Percentiles rank a stretch among this genome's conserved stretches.
Conservation (phyloP, 495 filamentous ascomycete species). For the Aspergillus incahuasiensis region DNA sequence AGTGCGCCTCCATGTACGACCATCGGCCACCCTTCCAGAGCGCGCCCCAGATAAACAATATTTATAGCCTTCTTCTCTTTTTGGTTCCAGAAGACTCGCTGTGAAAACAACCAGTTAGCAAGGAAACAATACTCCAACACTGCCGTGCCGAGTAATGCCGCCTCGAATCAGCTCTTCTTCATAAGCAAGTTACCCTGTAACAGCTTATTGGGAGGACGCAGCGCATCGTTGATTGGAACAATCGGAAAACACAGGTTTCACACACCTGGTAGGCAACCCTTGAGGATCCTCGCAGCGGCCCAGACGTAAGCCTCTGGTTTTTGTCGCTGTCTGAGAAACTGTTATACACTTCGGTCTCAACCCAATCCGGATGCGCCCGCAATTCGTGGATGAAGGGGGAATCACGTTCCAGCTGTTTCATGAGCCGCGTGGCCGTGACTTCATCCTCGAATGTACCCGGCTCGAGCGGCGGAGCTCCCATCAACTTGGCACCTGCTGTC, state of each 20-base stretch:
- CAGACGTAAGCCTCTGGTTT: constrained; percentile 33
- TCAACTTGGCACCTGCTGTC: no score
- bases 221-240: not conserved
- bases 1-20: constrained; percentile 72
- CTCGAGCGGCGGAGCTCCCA: constrained; percentile 27
- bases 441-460: constrained; percentile 30
- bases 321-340: constrained; percentile 38
- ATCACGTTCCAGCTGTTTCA: constrained; percentile 27
- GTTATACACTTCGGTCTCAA: constrained; percentile 52
- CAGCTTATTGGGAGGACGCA: no score
- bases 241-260: not conserved
- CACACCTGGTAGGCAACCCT: constrained; percentile 42
- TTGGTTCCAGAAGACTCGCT: constrained; percentile 50
- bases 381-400: constrained; percentile 54
- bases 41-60: constrained; percentile 61
- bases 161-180: no score
- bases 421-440: constrained; percentile 23
- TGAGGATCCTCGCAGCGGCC: constrained; percentile 36
- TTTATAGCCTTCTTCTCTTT: constrained; percentile 42
- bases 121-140: constrained; percentile 3
- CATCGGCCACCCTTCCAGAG: constrained; percentile 66
- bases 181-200: no score
- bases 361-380: constrained; percentile 48
- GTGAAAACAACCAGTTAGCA: constrained; percentile 23
- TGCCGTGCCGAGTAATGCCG: no score